Evolutionary conservation across 73 alveolate genomes (phyloP).

Genomic region (Tetrahymena thermophila): DNA sequence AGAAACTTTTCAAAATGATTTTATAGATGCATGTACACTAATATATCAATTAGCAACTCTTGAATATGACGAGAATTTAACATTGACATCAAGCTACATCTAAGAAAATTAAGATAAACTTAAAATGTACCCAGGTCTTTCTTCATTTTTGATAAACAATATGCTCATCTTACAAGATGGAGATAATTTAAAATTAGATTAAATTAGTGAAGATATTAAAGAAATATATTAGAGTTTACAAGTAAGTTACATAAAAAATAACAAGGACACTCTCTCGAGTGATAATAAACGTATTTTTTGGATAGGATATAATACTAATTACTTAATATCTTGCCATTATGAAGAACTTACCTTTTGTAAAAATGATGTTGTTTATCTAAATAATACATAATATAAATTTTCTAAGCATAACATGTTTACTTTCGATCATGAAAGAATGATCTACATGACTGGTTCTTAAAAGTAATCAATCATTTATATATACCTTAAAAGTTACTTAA

Average conservation of each 20-base stretch:
- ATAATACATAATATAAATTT: constrained; percentile 7
- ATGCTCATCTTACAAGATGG: neutral
- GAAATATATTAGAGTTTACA: neutral
- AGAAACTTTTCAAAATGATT: constrained; percentile 10
- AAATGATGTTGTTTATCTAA: neutral
- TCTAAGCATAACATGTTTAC: constrained; percentile 42
- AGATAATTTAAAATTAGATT: neutral
- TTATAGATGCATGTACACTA: constrained; percentile 32
- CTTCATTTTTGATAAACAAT: neutral
- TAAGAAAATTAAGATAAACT: neutral
- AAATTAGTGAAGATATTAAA: neutral
- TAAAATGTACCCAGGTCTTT: neutral
- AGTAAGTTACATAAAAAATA: neutral
- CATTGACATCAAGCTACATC: neutral
- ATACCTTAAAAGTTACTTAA: no score
- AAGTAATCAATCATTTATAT: neutral
- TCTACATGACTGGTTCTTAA: constrained; percentile 22
- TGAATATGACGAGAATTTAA: neutral
- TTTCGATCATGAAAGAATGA: constrained; percentile 10
- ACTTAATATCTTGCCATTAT: constrained; percentile 8
- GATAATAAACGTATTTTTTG: constrained; percentile 1
- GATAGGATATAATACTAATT: constrained; percentile 23
- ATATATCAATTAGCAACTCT: constrained; percentile 27
- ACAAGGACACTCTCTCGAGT: neutral
- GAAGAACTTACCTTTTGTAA: constrained; percentile 22